phyloP scores from a whole-genome alignment of 2,329 filamentous ascomycete species.

The Rasamsonia emersonii region DNA sequence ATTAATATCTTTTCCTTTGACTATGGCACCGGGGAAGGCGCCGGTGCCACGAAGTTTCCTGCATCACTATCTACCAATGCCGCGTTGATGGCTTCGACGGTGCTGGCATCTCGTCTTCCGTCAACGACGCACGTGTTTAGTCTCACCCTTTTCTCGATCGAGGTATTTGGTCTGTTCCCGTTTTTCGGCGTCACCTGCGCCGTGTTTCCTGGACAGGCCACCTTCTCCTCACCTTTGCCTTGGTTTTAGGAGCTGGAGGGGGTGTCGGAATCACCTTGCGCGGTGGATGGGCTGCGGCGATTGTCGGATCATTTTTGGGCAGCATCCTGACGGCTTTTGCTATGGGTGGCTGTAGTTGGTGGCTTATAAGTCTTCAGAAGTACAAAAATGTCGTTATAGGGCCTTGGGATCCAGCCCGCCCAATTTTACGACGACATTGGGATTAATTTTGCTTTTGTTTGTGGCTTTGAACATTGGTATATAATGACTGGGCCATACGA shows the following conservation, averaged over 20 bases:
- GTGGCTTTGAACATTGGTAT: too few species aligned
- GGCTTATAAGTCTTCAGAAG: conserved; percentile 92
- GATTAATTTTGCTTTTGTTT: conserved; percentile 19
- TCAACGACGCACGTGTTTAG: conserved; percentile 92
- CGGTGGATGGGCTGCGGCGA: conserved; percentile 46
- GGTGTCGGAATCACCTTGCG: conserved; percentile 59
- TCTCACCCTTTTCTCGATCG: conserved; percentile 89
- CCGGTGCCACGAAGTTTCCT: conserved; percentile 41
- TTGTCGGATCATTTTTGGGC: conserved; percentile 69
- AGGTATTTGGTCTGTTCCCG: conserved; percentile 98
- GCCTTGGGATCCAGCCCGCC: conserved; percentile 92
- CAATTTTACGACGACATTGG: conserved; percentile 42
- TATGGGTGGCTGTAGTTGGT: conserved; percentile 95
- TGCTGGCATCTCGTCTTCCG: conserved; percentile 80
- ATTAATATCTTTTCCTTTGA: conserved; percentile 99
- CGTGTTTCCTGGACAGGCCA: conserved; percentile 78
- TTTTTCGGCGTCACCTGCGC: conserved; percentile 81
- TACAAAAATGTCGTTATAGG: conserved; percentile 99
- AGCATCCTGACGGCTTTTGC: conserved; percentile 64
- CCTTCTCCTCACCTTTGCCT: conserved; percentile 61
- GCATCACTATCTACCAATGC: conserved; percentile 82
- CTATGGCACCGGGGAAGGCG: conserved; percentile 59
- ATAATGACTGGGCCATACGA: conserved; percentile 50
- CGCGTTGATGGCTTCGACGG: conserved; percentile 90
- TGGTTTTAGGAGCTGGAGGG: conserved; percentile 72